Conservation (phyloP, 1,284 basidiomycete species). For the Papiliotrema flavescens region DNA sequence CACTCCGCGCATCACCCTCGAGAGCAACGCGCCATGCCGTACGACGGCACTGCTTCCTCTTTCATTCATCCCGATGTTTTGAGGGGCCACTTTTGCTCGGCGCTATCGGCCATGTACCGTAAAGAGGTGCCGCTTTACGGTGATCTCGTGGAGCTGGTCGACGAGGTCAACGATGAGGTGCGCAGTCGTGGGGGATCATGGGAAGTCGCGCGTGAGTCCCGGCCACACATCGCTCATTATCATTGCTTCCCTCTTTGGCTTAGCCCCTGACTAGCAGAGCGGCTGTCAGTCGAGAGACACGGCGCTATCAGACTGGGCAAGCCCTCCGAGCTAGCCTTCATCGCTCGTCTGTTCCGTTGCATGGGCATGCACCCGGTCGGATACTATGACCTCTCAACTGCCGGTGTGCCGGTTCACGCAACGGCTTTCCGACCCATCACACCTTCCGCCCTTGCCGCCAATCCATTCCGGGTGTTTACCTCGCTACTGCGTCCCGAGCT, state of each 20-base stretch:
- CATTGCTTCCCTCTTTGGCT: neutral
- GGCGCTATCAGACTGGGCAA: constrained; percentile 51
- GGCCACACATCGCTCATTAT: neutral
- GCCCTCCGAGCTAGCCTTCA: constrained; percentile 40
- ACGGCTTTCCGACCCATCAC: constrained; percentile 49
- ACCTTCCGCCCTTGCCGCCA: constrained; percentile 33
- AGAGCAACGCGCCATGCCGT: neutral
- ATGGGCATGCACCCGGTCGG: constrained; percentile 51
- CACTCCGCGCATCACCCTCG: neutral
- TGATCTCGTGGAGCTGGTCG: constrained; percentile 47
- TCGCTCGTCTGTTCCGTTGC: constrained; percentile 44
- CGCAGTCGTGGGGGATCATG: neutral
- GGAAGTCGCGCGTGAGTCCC: constrained; percentile 16
- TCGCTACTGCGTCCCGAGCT: constrained; percentile 47
- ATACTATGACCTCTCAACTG: constrained; percentile 50
- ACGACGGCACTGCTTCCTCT: neutral
- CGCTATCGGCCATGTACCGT: constrained; percentile 47
- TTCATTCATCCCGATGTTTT: constrained; percentile 37
- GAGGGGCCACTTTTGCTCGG: constrained; percentile 42
- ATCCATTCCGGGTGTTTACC: constrained; percentile 51
- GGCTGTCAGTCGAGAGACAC: constrained; percentile 49
- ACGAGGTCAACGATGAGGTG: constrained; percentile 38
- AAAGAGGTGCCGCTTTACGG: constrained; percentile 51
- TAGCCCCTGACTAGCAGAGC: constrained; percentile 16
- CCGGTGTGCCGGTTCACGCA: constrained; percentile 50